Base-by-base conservation (phyloP, 2,329 filamentous ascomycete genomes). In the Nemania abortiva region DNA sequence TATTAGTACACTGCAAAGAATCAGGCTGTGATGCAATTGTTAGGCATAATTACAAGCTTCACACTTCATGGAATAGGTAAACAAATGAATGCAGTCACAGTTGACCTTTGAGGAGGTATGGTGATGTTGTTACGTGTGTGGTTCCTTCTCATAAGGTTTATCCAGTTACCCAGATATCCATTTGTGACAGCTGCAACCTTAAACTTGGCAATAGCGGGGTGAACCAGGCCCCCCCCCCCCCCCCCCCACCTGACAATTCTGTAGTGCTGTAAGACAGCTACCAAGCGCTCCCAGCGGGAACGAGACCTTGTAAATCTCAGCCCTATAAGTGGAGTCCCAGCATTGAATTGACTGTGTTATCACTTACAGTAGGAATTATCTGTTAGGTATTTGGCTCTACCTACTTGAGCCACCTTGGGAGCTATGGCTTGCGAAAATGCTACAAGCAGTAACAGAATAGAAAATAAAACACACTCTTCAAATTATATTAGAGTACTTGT, bases 261-360 rank as follows among this genome's bases (percentile, higher is more conserved):
- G n/a, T 15, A 47, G 42, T 47, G 3, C 18, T 13, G 6, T 13
- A 22, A 18, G 37, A 10, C n/a, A 31, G 42, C 13, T 52, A 52
- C 52, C 27, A 31, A 37, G 37, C 4, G n/a, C 13, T 24, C 53
- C 29, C 6, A 29, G 10, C 24, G 4, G 5, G 3, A 29, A 10
- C 42, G 29, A 29, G 13, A 49, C 24, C 34, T 29, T 45, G n/a
- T 15, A 11, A 39, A 2, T 55, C 13, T 68, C 65, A 68, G 65
- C 65, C 65, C 65, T 68, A 68, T 55, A 50, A 34, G 65, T 65
- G 65, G 65, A 15, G 59, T 55, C 7, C 0, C 10, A n/a, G 7
- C 29, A 42, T 57, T 9, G 10, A 24, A 56, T 49, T 54, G 24
- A 20, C 24, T 29, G 15, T 29, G 42, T 15, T 47, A 15, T 47